Base-by-base conservation (phyloP, 805 yeast genomes). In the Deakozyma indianensis region DNA sequence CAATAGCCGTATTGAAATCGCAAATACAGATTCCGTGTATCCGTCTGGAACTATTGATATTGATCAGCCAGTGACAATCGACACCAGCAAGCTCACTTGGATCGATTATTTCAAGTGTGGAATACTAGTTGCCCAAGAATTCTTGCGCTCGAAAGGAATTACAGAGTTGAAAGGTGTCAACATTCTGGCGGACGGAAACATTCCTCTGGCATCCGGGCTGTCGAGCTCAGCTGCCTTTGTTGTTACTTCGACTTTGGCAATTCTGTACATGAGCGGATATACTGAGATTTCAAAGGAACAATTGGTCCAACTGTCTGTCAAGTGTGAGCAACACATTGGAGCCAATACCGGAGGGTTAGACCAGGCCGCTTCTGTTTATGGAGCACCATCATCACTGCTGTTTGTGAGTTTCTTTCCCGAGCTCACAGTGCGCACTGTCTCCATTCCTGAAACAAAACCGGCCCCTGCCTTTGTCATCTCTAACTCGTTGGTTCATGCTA, bases 341-440 rank as follows among this genome's bases (percentile, higher is more conserved):
- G 82, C 80, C 44, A 80, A 77, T 57, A 76, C 80, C 28, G 88
- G 87, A n/a, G 86, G 87, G 35, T 74, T 80, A 82, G 87, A 80
- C 57, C 87, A 80, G 61, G 71, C 80, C 43, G 87, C 86, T 2
- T 74, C 82, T 0, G 69, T 81, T 22, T 78, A 72, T 51, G 86
- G 87, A 20, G 75, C 71, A 53, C 63, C 60, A 38, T 69, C 67
- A 48, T 74, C 80, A 50, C 80, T 80, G 1, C 60, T 80, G 45
- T 69, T 71, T 51, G 75, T 80, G 18, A 74, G 73, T 51, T 80
- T 80, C 62, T 68, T 70, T 49, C 87, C 88, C 1, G 58, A 66
- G 49, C 64, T 81, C 42, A 62, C 57, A 28, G 84, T 77, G 1
- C 63, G 69, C 25, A 73, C 83, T 14, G 67, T 77, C 56, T 59